A percentile compares a stretch with the other conserved stretches of the same genome.
These are phyloP conservation scores for Dalbergia oliveri DNA, from an alignment of 306 rosid species.

Conservation along the genomic window DNA sequence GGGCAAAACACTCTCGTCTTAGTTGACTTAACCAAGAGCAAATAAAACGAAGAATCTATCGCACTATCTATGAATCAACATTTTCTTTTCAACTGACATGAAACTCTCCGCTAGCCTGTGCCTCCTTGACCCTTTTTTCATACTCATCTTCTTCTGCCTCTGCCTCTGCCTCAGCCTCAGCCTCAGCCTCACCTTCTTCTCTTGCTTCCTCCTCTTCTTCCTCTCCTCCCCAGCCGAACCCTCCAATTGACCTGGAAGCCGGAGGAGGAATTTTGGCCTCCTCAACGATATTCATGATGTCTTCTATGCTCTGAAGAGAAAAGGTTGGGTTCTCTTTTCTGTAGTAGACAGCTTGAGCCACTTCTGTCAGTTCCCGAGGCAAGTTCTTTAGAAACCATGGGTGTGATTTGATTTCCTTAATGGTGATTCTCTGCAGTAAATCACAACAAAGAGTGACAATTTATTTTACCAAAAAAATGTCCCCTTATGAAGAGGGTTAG, in stretches of 20 bases:
- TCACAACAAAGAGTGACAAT: slow-evolving; percentile 40
- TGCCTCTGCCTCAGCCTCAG: slow-evolving; percentile 38
- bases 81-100: slow-evolving; percentile 46
- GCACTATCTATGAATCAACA: slow-evolving; percentile 42
- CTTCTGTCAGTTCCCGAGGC: slow-evolving; percentile 85
- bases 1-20: slow-evolving; percentile 46
- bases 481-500: neutral
- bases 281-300: slow-evolving; percentile 80
- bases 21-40: slow-evolving; percentile 46
- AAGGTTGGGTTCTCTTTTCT: slow-evolving; percentile 79
- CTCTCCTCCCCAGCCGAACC: slow-evolving; percentile 82
- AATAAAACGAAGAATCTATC: slow-evolving; percentile 55
- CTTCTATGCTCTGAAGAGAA: slow-evolving; percentile 74
- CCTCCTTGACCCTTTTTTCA: slow-evolving; percentile 78
- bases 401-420: slow-evolving; percentile 82
- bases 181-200: slow-evolving; percentile 48
- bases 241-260: slow-evolving; percentile 64
- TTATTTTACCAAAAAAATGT: slow-evolving; percentile 18
- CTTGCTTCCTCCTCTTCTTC: slow-evolving; percentile 61
- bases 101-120: slow-evolving; percentile 78
- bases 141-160: slow-evolving; percentile 73
- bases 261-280: slow-evolving; percentile 74
- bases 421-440: slow-evolving; percentile 73
- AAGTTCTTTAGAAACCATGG: slow-evolving; percentile 89
- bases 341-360: slow-evolving; percentile 77